Percentiles rank a stretch among this genome's conserved stretches.
These are phyloP conservation scores for Annulohypoxylon truncatum DNA, from an alignment of 2,329 filamentous ascomycete species.

Conservation along the genomic window DNA sequence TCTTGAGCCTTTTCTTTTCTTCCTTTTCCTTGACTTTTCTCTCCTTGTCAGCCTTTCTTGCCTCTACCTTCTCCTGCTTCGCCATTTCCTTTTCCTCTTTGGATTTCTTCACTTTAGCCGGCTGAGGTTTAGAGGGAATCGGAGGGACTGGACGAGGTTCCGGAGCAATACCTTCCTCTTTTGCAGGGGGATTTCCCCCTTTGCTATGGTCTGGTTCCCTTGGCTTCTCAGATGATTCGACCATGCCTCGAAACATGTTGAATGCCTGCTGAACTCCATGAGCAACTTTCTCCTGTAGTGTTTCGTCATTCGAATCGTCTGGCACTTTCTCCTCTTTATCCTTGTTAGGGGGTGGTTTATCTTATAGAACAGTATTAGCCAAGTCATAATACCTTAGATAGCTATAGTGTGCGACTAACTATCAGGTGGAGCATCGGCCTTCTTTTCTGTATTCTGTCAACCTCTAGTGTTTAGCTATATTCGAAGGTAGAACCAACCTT, in stretches of 20 bases:
- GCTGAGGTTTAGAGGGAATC: conserved; percentile 9
- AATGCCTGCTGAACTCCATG: conserved; percentile 23
- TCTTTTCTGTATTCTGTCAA: conserved; percentile 2
- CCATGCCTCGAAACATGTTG: conserved; percentile 15
- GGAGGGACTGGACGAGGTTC: neutral
- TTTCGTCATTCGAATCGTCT: neutral
- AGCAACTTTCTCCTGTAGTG: conserved; percentile 11
- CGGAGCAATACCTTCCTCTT: conserved; percentile 9
- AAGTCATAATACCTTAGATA: neutral
- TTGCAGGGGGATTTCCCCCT: neutral
- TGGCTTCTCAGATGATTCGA: conserved; percentile 4
- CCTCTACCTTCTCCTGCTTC: conserved; percentile 35
- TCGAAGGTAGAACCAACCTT: conserved; percentile 3
- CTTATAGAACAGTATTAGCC: conserved; percentile 11
- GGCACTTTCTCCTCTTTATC: neutral
- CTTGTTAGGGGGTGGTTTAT: conserved; percentile 2
- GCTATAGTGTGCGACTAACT: neutral
- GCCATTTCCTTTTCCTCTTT: conserved; percentile 35
- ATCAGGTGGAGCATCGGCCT: neutral
- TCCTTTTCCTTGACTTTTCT: conserved; percentile 37
- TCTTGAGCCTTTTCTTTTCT: conserved; percentile 38
- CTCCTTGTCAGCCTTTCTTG: conserved; percentile 34
- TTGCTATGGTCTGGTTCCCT: neutral
- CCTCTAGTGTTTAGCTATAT: neutral
- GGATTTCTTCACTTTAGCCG: conserved; percentile 13